Evolutionary conservation across 108 stramenopile species (phyloP), one percentile per base, ranked within the genome.

Genomic region (Stephanodiscus triporus): DNA sequence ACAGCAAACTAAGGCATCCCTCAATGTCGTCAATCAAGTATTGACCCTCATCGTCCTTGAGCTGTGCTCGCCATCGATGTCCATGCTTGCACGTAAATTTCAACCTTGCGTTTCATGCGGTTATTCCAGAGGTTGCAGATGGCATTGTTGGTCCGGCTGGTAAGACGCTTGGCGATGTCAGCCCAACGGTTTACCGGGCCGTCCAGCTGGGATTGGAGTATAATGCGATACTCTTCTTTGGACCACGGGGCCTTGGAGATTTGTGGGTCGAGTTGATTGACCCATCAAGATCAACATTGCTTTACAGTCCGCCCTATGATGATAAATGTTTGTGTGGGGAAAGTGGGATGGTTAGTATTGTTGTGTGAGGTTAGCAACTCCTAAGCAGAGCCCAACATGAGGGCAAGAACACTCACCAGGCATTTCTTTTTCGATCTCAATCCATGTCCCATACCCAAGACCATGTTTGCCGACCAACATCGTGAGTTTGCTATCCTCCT

Each of bases 361-460:
- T 49, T 49, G 19, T 49, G 48, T 49, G 48, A 49, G 2, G 6
- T 16, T 2, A 16, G 42, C 66, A 68, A 68, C 51, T 37, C 6
- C 38, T 11, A 56, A 55, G 22, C 24, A n/a, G 23, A 38, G n/a
- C 26, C n/a, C n/a, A 29, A 4, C 9, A 6, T 11, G 2, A 22
- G 19, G 22, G 20, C 3, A 40, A 4, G 9, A 19, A 27, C 23
- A 76, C 78, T 70, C 45, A 73, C 61, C 82, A 83, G 87, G 86
- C 38, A 95, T 81, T 37, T 95, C 72, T 20, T 62, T 50, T 0
- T 92, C 92, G 81, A 96, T 96, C 61, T 78, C 82, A 23, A 74
- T 87, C 95, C 95, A 96, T 66, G n/a, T n/a, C n/a, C n/a, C n/a
- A n/a, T 88, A 90, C 55, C 89, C 93, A 27, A 90, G 83, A 50